Evolutionary conservation across 2,329 filamentous ascomycete genomes (phyloP).

Genomic region (Aquanectria penicillioides): DNA sequence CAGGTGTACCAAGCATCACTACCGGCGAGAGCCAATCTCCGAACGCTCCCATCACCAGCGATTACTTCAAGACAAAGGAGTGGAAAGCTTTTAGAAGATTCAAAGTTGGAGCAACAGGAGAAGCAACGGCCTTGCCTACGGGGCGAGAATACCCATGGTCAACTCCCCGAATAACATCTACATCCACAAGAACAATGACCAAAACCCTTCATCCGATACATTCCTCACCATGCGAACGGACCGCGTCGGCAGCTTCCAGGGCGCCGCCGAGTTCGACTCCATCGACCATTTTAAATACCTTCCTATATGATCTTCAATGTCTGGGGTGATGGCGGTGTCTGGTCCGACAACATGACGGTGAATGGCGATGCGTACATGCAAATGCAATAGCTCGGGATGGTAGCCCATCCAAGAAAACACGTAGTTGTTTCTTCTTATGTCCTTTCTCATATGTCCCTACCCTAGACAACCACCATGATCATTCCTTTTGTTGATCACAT

Average conservation of each 20-base stretch:
- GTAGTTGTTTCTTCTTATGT: too few relatives aligned
- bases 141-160: slow-evolving; percentile 48
- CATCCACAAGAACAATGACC: slow-evolving; percentile 55
- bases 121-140: slow-evolving; percentile 42
- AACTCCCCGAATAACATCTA: slow-evolving; percentile 58
- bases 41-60: slow-evolving; percentile 44
- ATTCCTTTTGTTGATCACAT: too few relatives aligned
- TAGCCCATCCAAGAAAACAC: slow-evolving; percentile 64
- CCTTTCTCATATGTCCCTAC: too few relatives aligned
- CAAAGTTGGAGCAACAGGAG: slow-evolving; percentile 54
- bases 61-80: slow-evolving; percentile 49
- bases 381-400: slow-evolving; percentile 71
- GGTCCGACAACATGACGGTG: slow-evolving; percentile 67
- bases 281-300: slow-evolving; percentile 41
- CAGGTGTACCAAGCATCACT: slow-evolving; percentile 48
- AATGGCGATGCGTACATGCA: slow-evolving; percentile 63
- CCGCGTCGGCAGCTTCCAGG: slow-evolving; percentile 56
- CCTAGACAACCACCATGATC: too few relatives aligned
- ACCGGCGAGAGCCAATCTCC: slow-evolving; percentile 36
- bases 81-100: slow-evolving; percentile 53
- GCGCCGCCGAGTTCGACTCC: slow-evolving; percentile 59
- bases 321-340: slow-evolving; percentile 69
- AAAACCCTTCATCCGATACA: slow-evolving; percentile 47
- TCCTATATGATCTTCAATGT: slow-evolving; percentile 65
- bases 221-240: slow-evolving; percentile 60